Evolutionary conservation across 2,329 filamentous ascomycete species (phyloP), one percentile per base, ranked within the genome.

Genomic region (Venturia effusa): DNA sequence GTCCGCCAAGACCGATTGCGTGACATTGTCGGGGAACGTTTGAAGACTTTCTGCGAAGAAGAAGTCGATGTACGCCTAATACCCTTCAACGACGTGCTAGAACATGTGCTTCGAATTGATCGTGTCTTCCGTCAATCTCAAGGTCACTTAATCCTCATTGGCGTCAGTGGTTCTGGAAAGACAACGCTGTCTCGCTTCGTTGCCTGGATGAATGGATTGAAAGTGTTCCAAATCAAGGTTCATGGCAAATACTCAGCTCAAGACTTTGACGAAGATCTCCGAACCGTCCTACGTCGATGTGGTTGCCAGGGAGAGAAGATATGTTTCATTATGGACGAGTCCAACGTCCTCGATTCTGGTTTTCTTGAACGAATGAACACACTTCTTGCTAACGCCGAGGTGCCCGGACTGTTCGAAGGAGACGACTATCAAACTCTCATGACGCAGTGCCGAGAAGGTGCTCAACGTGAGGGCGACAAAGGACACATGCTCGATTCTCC

Each of bases 341-440:
- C 93, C 11, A 99, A 99, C 71, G 94, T 99, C 41, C 83, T 99
- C 34, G 94, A 99, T 75, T 99, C 94, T 54, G 94, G 94, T 63
- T 99, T 99, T 86, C 77, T 99, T 64, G 94, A 99, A 76, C 88
- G 95, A 70, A 99, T 99, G 94, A 99, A 99, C 74, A 99, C 94
- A 0, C 79, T 99, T 61, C 86, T 99, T 66, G 95, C 94, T 70
- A 99, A 99, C 74, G 94, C 95, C n/a, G 95, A 99, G 77, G 94
- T 99, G 13, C 94, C 94, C 22, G 94, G 94, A 78, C 84, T 99
- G 4, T 99, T 99, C 69, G 95, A 99, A 76, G 94, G 94, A n/a
- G 94, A 99, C 70, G 94, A 99, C 69, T 93, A 96, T 70, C 92
- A 94, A 19, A 90, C 94, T n/a, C 80, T 99, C 67, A 97, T 99